Percentiles rank a stretch among this genome's conserved stretches.
Conservation (phyloP, 148 eudicot species). For the Arctostaphylos glauca region DNA sequence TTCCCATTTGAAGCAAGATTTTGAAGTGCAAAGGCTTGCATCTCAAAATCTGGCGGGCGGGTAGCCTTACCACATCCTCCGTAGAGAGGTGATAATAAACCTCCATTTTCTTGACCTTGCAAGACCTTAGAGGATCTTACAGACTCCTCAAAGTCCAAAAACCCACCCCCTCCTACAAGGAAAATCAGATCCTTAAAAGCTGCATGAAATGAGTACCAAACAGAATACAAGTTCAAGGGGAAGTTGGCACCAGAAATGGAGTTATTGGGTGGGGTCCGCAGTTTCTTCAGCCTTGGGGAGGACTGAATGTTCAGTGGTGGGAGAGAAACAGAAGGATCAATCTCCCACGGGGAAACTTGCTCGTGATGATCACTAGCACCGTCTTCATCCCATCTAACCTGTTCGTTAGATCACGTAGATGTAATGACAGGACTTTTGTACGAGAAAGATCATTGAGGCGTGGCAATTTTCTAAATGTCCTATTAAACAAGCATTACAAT, state of each 20-base stretch:
- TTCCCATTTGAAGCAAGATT: slow-evolving; percentile 30
- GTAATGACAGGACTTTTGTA: slow-evolving; percentile 6
- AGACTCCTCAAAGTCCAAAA: slow-evolving; percentile 80
- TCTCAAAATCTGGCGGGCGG: slow-evolving; percentile 45
- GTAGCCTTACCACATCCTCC: slow-evolving; percentile 54
- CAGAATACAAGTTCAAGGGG: not conserved
- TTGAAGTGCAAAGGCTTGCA: slow-evolving; percentile 34
- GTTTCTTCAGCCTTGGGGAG: slow-evolving; percentile 73
- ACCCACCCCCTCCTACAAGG: slow-evolving; percentile 53
- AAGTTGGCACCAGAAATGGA: slow-evolving; percentile 43
- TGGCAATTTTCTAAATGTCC: not conserved
- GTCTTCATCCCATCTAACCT: slow-evolving; percentile 93
- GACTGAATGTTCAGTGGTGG: slow-evolving; percentile 64
- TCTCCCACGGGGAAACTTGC: slow-evolving; percentile 90
- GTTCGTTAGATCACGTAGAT: slow-evolving; percentile 31
- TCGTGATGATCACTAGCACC: slow-evolving; percentile 50
- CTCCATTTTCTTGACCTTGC: slow-evolving; percentile 98
- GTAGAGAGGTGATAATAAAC: slow-evolving; percentile 55
- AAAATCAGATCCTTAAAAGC: slow-evolving; percentile 9
- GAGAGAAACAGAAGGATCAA: slow-evolving; percentile 69
- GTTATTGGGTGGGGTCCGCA: slow-evolving; percentile 52
- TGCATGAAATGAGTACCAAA: not conserved
- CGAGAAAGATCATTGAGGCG: not conserved
- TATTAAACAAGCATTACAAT: not conserved
- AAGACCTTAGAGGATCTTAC: slow-evolving; percentile 91